phyloP scores from a whole-genome alignment of 2,329 filamentous ascomycete species.

The Colletotrichum sp. region DNA sequence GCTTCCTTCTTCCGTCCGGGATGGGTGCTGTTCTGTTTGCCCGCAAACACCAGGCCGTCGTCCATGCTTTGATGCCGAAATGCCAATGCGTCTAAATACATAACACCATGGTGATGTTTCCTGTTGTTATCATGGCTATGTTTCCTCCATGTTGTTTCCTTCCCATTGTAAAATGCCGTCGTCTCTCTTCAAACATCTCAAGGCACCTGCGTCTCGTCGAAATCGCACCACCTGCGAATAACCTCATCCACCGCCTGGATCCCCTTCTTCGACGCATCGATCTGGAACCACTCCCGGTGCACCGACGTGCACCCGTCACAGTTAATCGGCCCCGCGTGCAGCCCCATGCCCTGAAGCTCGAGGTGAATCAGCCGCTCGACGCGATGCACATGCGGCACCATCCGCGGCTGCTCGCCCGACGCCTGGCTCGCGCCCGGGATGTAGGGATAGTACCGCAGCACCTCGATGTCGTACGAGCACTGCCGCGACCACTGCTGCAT shows the following conservation, averaged over 20 bases:
- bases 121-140: not conserved
- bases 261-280: constrained; percentile 74
- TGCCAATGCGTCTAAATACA: not conserved
- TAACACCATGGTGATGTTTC: not conserved
- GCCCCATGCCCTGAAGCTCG: constrained; percentile 72
- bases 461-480: constrained; percentile 86
- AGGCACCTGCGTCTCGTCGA: constrained; percentile 64
- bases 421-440: constrained; percentile 46
- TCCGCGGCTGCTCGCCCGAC: constrained; percentile 55
- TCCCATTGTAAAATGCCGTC: not conserved
- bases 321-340: constrained; percentile 57
- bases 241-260: constrained; percentile 72
- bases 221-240: constrained; percentile 84
- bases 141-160: not conserved
- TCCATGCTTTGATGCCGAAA: not conserved
- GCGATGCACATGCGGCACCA: constrained; percentile 84
- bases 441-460: constrained; percentile 93
- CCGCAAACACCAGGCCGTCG: not conserved
- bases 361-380: constrained; percentile 92
- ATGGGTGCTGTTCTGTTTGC: not conserved
- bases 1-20: not conserved
- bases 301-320: constrained; percentile 83
- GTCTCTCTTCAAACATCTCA: not conserved
- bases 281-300: constrained; percentile 95
- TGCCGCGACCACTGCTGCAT: constrained; percentile 94